A percentile compares a stretch with the other conserved stretches of the same genome.
Evolutionary conservation across 768 basidiomycete genomes (phyloP).

Genomic region (Agrocybe praecox): DNA sequence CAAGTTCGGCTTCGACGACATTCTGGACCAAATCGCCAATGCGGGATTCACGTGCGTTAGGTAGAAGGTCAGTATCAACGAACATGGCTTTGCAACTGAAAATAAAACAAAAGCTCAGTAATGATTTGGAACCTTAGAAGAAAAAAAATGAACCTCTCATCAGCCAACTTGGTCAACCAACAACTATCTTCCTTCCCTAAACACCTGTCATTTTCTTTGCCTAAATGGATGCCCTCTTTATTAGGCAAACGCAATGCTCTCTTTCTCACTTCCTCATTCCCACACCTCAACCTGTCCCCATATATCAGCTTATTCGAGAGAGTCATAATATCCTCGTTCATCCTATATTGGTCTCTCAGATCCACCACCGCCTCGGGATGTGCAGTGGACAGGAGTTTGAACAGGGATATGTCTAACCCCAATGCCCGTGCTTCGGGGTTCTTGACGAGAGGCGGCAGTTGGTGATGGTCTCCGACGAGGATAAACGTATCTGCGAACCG

Average conservation of each 20-base stretch:
- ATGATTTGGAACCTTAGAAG: neutral
- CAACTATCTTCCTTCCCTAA: conserved; percentile 38
- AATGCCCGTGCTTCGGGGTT: conserved; percentile 78
- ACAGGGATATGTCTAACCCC: conserved; percentile 89
- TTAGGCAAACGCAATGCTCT: conserved; percentile 58
- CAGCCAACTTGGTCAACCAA: conserved; percentile 71
- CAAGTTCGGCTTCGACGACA: conserved; percentile 71
- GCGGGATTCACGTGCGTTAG: conserved; percentile 71
- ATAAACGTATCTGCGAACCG: conserved; percentile 90
- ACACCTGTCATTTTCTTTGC: conserved; percentile 3
- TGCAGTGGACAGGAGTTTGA: conserved; percentile 84
- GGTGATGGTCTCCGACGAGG: conserved; percentile 96
- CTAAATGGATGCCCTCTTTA: conserved; percentile 44
- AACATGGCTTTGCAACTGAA: conserved; percentile 87
- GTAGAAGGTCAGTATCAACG: conserved; percentile 86
- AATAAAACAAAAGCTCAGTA: neutral
- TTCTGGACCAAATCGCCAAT: conserved; percentile 93
- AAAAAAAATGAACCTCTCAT: conserved; percentile 54
- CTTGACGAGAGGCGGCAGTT: conserved; percentile 92
- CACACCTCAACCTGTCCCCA: conserved; percentile 74
- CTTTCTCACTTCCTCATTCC: conserved; percentile 69
- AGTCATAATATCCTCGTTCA: conserved; percentile 96
- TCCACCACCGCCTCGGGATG: conserved; percentile 88
- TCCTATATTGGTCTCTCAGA: conserved; percentile 88
- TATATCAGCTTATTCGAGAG: conserved; percentile 91